Conservation (phyloP, 75 land plant genomes). For the Adiantum capillusveneris region DNA sequence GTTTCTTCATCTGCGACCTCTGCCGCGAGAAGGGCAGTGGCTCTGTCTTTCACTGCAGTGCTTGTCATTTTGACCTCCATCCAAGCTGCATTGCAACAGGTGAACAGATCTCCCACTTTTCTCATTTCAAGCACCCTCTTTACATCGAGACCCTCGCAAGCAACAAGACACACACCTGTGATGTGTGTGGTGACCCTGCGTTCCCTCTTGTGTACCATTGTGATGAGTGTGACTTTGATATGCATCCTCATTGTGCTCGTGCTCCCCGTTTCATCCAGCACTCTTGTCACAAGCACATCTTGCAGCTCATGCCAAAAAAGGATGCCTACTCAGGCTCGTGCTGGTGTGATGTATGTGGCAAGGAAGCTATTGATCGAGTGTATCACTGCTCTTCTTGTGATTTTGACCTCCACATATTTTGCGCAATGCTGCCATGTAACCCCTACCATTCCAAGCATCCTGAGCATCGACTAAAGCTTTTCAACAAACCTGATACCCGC, state of each 20-base stretch:
- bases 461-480: slow-evolving; percentile 5
- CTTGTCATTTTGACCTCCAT: slow-evolving; percentile 1
- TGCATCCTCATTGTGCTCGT: slow-evolving; percentile 3
- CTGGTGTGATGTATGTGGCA: slow-evolving; percentile 6
- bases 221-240: not conserved
- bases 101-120: slow-evolving; percentile 1
- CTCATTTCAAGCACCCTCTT: slow-evolving; percentile 1
- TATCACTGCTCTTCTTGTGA: slow-evolving; percentile 4
- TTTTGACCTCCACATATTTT: not conserved
- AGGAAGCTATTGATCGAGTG: not conserved
- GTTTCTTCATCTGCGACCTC: slow-evolving; percentile 4
- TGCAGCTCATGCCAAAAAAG: not conserved
- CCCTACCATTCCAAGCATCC: slow-evolving; percentile 1
- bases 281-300: not conserved
- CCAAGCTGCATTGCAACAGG: slow-evolving; percentile 5
- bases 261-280: slow-evolving; percentile 7
- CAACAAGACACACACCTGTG: not conserved
- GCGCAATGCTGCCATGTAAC: slow-evolving; percentile 2
- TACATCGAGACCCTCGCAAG: not conserved
- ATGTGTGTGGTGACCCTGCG: not conserved
- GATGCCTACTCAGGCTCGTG: slow-evolving; percentile 4
- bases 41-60: slow-evolving; percentile 2
- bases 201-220: not conserved
- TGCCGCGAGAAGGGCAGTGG: slow-evolving; percentile 5
- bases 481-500: not conserved